These are phyloP conservation scores for Anaeromyces robustus DNA, from an alignment of 192 early-diverging fungal genomes.

Conservation along the genomic window DNA sequence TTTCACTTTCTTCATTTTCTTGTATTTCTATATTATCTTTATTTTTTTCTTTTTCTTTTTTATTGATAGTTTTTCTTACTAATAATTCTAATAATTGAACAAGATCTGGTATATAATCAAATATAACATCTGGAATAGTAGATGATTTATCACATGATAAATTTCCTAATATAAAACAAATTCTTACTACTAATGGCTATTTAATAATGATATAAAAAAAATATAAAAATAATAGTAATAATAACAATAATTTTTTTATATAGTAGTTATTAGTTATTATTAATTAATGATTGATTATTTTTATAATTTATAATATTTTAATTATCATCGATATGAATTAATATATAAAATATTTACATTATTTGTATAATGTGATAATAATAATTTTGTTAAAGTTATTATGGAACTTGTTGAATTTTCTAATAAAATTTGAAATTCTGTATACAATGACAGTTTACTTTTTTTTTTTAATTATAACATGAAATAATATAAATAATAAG, in stretches of 20 bases:
- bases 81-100: background rate
- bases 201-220: no score
- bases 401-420: background rate
- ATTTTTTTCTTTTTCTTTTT: background rate
- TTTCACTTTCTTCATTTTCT: background rate
- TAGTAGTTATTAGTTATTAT: no score
- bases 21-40: background rate
- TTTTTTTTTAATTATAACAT: background rate
- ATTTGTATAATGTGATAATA: background rate
- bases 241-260: no score
- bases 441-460: background rate
- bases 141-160: background rate
- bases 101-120: background rate
- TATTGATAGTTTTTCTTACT: background rate
- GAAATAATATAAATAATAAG: no score
- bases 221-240: no score
- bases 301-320: no score
- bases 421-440: background rate
- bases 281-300: no score
- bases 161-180: background rate
- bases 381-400: background rate
- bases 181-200: background rate
- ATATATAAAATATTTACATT: background rate
- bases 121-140: background rate
- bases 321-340: no score